These are phyloP conservation scores for Psilocybe cyanescens DNA, from an alignment of 768 basidiomycete species.

Conservation along the genomic window DNA sequence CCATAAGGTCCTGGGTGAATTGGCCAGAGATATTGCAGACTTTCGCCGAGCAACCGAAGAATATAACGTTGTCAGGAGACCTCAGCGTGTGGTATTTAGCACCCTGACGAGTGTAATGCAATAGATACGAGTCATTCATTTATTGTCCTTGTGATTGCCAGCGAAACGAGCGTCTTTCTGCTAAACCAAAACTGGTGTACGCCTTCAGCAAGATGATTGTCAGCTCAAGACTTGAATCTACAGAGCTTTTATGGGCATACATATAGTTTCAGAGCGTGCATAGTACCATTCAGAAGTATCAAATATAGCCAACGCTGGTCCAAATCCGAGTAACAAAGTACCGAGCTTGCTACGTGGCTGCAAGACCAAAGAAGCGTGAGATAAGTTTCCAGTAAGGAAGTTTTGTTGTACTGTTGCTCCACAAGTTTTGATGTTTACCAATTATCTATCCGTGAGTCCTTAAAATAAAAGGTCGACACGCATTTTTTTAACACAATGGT, in stretches of 20 bases:
- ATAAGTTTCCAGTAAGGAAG: not conserved
- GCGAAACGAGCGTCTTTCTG: conserved; percentile 6
- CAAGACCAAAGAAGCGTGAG: conserved; percentile 1
- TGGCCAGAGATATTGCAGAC: not conserved
- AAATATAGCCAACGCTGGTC: not conserved
- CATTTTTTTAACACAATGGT: not conserved
- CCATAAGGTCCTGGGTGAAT: conserved; percentile 7
- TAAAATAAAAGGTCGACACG: too few relatives aligned
- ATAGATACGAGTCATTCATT: not conserved
- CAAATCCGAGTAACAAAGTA: not conserved
- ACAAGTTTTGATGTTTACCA: not conserved
- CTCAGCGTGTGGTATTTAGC: conserved; percentile 2
- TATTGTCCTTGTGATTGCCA: conserved; percentile 6
- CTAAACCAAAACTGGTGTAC: not conserved
- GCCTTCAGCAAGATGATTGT: not conserved
- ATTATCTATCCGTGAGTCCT: not conserved
- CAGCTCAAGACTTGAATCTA: not conserved
- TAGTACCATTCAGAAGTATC: not conserved
- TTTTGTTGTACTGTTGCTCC: not conserved
- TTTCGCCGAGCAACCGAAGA: conserved; percentile 13
- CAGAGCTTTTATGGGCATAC: not conserved
- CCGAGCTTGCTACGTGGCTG: conserved; percentile 8
- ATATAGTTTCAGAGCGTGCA: not conserved
- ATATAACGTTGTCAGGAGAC: conserved; percentile 15
- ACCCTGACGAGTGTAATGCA: not conserved